Evolutionary conservation across 2,329 filamentous ascomycete species (phyloP).

Genomic region (Mycosphaerella sp.): DNA sequence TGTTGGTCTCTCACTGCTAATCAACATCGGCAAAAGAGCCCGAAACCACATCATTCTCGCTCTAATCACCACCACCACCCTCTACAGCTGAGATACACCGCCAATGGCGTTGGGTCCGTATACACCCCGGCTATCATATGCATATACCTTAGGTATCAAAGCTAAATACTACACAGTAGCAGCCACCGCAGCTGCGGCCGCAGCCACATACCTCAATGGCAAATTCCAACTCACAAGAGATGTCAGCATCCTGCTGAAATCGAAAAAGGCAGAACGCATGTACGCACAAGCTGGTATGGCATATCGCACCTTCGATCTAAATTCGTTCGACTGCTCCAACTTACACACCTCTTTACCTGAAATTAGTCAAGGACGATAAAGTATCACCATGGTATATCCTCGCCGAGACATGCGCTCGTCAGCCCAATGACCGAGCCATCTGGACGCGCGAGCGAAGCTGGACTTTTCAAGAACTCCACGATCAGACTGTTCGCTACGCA

Average conservation of each 20-base stretch:
- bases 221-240: slow-evolving; percentile 63
- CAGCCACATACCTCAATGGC: slow-evolving; percentile 58
- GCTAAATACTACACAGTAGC: not conserved
- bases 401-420: slow-evolving; percentile 21
- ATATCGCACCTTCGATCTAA: not conserved
- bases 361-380: slow-evolving; percentile 19
- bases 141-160: not conserved
- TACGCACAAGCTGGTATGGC: slow-evolving; percentile 46
- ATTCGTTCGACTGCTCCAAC: too few species aligned
- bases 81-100: not conserved
- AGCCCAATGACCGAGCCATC: slow-evolving; percentile 51
- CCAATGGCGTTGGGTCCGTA: slow-evolving; percentile 6
- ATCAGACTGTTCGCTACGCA: slow-evolving; percentile 53
- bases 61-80: not conserved
- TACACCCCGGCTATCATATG: not conserved
- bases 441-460: slow-evolving; percentile 57
- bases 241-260: slow-evolving; percentile 40
- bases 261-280: slow-evolving; percentile 42
- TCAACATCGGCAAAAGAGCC: too few species aligned
- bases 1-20: too few species aligned
- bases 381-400: slow-evolving; percentile 29
- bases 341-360: too few species aligned
- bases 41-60: too few species aligned
- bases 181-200: slow-evolving; percentile 28
- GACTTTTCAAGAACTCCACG: slow-evolving; percentile 53